Conservation (phyloP, 768 basidiomycete genomes). For the Arthromyces matolae region DNA sequence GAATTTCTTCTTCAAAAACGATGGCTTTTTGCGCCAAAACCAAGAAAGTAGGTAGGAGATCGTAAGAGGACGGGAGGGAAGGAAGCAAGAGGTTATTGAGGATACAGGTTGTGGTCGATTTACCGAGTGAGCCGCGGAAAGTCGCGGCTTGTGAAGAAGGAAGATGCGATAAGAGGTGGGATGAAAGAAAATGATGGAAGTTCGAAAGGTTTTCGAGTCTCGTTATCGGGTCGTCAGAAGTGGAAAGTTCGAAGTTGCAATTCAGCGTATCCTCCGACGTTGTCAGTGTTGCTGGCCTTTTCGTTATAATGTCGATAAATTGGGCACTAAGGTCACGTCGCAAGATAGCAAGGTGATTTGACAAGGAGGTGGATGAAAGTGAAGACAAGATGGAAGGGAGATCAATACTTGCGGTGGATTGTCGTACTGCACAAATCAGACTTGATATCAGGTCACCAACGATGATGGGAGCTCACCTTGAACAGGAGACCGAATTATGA, state of each 20-base stretch:
- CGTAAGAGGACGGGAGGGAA: slow-evolving; percentile 63
- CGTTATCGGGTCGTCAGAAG: slow-evolving; percentile 30
- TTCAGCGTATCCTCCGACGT: slow-evolving; percentile 34
- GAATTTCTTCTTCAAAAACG: slow-evolving; percentile 57
- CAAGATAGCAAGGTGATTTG: slow-evolving; percentile 53
- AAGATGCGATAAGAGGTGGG: slow-evolving; percentile 52
- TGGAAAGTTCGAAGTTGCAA: slow-evolving; percentile 46
- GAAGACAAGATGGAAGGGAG: slow-evolving; percentile 58
- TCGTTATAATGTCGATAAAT: slow-evolving; percentile 57
- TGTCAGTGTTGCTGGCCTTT: slow-evolving; percentile 45
- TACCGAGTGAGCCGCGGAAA: slow-evolving; percentile 58
- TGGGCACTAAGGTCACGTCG: slow-evolving; percentile 60
- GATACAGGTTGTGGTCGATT: slow-evolving; percentile 55
- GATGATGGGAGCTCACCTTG: slow-evolving; percentile 28
- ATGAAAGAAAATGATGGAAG: slow-evolving; percentile 60
- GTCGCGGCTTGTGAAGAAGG: slow-evolving; percentile 40
- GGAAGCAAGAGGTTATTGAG: slow-evolving; percentile 66
- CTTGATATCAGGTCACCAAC: background rate
- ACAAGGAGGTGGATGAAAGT: slow-evolving; percentile 50
- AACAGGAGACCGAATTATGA: slow-evolving; percentile 51
- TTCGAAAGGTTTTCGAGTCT: slow-evolving; percentile 54
- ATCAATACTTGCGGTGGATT: slow-evolving; percentile 46
- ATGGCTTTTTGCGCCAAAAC: slow-evolving; percentile 54
- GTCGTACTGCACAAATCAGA: slow-evolving; percentile 44
- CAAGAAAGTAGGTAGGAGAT: slow-evolving; percentile 59